Conservation (phyloP, 73 alveolate genomes). For the Loxodes magnus region DNA sequence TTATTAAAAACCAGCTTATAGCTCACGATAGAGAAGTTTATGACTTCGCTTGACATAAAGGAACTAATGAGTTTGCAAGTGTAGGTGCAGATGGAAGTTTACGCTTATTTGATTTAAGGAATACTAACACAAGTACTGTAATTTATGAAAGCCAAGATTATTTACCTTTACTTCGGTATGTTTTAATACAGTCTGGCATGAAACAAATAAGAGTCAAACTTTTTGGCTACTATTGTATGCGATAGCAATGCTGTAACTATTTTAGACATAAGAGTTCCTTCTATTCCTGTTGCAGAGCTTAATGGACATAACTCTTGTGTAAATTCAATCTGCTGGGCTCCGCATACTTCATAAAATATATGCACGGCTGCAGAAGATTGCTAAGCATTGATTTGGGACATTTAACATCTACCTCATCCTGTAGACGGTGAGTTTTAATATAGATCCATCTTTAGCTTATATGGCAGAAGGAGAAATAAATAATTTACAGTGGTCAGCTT, state of each 20-base stretch:
- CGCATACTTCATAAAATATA: constrained; percentile 76
- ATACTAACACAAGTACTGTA: constrained; percentile 86
- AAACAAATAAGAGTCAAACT: constrained; percentile 76
- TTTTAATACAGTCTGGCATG: too few relatives aligned
- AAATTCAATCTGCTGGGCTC: constrained; percentile 95
- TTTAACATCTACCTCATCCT: too few relatives aligned
- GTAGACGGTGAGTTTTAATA: background rate
- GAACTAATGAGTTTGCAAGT: constrained; percentile 76
- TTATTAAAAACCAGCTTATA: constrained; percentile 77
- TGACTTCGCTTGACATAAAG: constrained; percentile 85
- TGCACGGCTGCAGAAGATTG: constrained; percentile 95
- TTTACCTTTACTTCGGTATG: constrained; percentile 74
- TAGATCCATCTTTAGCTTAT: constrained; percentile 39
- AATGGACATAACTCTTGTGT: constrained; percentile 83
- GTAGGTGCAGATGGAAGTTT: constrained; percentile 98
- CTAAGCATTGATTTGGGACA: constrained; percentile 85
- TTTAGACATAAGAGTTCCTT: constrained; percentile 74
- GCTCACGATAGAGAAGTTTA: constrained; percentile 98
- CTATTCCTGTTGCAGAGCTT: constrained; percentile 80
- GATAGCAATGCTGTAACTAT: constrained; percentile 72
- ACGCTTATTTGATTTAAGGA: constrained; percentile 76
- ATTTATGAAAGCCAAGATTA: constrained; percentile 73
- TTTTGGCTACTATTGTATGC: constrained; percentile 84
- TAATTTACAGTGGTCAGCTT: constrained; percentile 42
- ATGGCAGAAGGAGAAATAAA: constrained; percentile 32